Conservation (phyloP, 2,329 filamentous ascomycete genomes). For the Aspergillus luchuensis region DNA sequence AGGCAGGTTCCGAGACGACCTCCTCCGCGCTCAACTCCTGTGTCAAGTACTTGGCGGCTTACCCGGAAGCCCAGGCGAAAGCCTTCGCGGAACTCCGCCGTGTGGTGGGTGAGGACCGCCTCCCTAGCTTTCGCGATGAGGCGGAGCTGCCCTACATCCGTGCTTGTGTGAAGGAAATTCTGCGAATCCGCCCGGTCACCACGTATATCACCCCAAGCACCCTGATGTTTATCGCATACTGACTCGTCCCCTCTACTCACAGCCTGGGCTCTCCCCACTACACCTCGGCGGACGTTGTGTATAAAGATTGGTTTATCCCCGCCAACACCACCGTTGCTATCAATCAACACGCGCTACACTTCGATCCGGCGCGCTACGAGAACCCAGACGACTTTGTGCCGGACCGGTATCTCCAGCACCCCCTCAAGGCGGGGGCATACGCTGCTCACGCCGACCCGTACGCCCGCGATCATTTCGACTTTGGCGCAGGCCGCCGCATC, state of each 20-base stretch:
- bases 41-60: conserved; percentile 1
- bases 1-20: conserved; percentile 12
- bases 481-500: conserved; percentile 26
- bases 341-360: neutral
- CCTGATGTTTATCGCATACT: too few relatives aligned
- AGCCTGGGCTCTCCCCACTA: neutral
- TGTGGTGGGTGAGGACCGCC: neutral
- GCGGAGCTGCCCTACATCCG: conserved; percentile 6
- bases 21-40: conserved; percentile 1
- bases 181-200: neutral
- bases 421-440: neutral
- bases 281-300: neutral
- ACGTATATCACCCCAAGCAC: neutral
- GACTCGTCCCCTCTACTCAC: too few relatives aligned
- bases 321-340: neutral
- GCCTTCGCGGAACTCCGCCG: neutral
- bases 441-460: neutral
- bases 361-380: neutral
- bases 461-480: conserved; percentile 16
- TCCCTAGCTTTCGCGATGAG: conserved; percentile 1
- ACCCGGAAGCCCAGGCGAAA: neutral
- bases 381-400: neutral
- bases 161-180: conserved; percentile 1
- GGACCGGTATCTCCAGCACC: conserved; percentile 2
- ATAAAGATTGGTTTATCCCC: neutral